Percentiles rank a stretch among this genome's conserved stretches.
Conservation (phyloP, 768 basidiomycete genomes). For the Sporobolomyces pararoseus region DNA sequence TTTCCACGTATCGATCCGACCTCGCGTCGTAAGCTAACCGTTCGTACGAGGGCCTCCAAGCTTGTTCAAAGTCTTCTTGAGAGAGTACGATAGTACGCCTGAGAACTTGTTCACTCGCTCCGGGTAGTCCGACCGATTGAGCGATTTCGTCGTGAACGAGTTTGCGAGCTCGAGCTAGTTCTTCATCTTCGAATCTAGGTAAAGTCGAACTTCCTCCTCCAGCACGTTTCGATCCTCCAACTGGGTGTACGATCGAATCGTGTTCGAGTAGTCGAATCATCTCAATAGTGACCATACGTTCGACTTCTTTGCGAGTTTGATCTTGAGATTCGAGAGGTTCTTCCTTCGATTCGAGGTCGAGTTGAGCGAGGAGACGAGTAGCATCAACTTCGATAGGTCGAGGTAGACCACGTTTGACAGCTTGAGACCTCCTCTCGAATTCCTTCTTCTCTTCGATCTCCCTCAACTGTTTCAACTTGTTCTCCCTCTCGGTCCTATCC, state of each 20-base stretch:
- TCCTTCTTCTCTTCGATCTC: constrained; percentile 75
- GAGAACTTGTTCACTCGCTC: constrained; percentile 72
- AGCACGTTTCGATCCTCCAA: constrained; percentile 77
- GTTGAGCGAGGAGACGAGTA: constrained; percentile 59
- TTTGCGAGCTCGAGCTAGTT: constrained; percentile 64
- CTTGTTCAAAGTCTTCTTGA: constrained; percentile 36
- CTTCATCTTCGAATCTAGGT: constrained; percentile 70
- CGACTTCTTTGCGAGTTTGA: constrained; percentile 55
- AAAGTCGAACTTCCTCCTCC: constrained; percentile 66
- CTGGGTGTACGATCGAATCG: constrained; percentile 78
- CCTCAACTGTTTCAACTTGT: constrained; percentile 59
- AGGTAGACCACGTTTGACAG: constrained; percentile 76
- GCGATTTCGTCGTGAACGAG: constrained; percentile 79
- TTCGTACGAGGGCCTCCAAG: constrained; percentile 53
- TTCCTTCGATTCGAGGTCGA: constrained; percentile 55
- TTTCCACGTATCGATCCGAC: constrained; percentile 65
- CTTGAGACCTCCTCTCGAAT: constrained; percentile 74
- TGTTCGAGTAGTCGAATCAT: constrained; percentile 74
- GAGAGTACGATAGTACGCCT: constrained; percentile 62
- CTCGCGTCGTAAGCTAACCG: constrained; percentile 58
- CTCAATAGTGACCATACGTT: constrained; percentile 69
- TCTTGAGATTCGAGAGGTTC: constrained; percentile 45
- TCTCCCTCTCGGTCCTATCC: constrained; percentile 90
- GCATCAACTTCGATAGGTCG: constrained; percentile 80
- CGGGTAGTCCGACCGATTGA: constrained; percentile 72